Evolutionary conservation across 306 rosid species (phyloP).

Genomic region (Trifolium repens): DNA sequence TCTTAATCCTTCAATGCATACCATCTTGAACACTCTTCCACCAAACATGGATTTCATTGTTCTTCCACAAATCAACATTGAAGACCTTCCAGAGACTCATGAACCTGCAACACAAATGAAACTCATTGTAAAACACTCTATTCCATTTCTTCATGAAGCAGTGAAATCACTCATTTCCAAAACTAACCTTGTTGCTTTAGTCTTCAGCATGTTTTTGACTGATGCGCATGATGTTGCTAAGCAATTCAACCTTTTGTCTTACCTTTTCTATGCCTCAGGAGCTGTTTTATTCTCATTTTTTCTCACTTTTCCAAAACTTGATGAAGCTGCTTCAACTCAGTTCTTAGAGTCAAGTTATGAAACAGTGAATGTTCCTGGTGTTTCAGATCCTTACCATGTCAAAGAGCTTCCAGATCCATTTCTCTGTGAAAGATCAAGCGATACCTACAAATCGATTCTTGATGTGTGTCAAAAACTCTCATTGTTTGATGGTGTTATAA

Average conservation of each 20-base stretch:
- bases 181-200: slow-evolving; percentile 17
- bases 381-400: neutral
- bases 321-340: slow-evolving; percentile 11
- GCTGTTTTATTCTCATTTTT: neutral
- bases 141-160: slow-evolving; percentile 25
- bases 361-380: neutral
- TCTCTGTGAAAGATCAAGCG: slow-evolving; percentile 21
- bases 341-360: neutral
- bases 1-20: neutral
- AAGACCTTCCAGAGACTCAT: neutral
- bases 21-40: slow-evolving; percentile 37
- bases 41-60: slow-evolving; percentile 22
- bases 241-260: slow-evolving; percentile 37
- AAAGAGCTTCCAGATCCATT: slow-evolving; percentile 14
- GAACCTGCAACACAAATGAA: neutral
- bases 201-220: neutral
- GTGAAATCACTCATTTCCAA: neutral
- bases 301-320: slow-evolving; percentile 18
- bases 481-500: slow-evolving; percentile 33
- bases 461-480: neutral
- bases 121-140: slow-evolving; percentile 13
- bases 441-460: slow-evolving; percentile 20
- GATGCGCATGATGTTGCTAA: slow-evolving; percentile 32
- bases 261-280: slow-evolving; percentile 13
- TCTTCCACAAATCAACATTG: slow-evolving; percentile 37